Percentiles rank a stretch among this genome's conserved stretches.
These are phyloP conservation scores for Obelidium mucronatum DNA, from an alignment of 192 early-diverging fungal genomes.

Conservation along the genomic window DNA sequence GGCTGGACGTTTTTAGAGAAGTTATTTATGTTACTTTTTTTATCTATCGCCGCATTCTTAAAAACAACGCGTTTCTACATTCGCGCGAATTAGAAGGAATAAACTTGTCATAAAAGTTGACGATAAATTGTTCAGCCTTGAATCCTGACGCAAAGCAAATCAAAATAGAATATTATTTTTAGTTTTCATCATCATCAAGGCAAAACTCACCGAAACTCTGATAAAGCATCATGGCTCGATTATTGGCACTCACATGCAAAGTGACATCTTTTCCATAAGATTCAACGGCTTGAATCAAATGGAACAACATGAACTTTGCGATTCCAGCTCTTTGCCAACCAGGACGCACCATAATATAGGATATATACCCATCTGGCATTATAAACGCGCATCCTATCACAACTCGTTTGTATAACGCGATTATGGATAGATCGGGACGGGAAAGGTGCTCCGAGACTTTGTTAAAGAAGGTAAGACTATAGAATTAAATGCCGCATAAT, in stretches of 20 bases:
- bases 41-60: constrained; percentile 79
- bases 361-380: constrained; percentile 90
- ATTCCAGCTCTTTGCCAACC: constrained; percentile 79
- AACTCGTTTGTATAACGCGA: constrained; percentile 79
- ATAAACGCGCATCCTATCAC: constrained; percentile 93
- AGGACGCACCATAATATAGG: constrained; percentile 82
- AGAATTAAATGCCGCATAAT: constrained; percentile 15
- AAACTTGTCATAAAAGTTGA: constrained; percentile 92
- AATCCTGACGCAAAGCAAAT: constrained; percentile 67
- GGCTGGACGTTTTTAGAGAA: too few relatives aligned
- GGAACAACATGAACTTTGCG: constrained; percentile 78
- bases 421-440: constrained; percentile 84
- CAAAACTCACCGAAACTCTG: constrained; percentile 40
- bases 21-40: too few relatives aligned
- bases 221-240: constrained; percentile 75
- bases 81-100: constrained; percentile 72
- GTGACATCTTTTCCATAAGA: constrained; percentile 78
- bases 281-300: constrained; percentile 73
- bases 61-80: constrained; percentile 89
- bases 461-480: constrained; percentile 15
- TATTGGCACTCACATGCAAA: constrained; percentile 92
- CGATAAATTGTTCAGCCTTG: constrained; percentile 91
- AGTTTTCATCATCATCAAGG: not conserved
- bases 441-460: constrained; percentile 80
- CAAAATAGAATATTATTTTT: not conserved